Evolutionary conservation across 2,329 filamentous ascomycete species (phyloP).

Genomic region (Calcarisporium arbuscula): DNA sequence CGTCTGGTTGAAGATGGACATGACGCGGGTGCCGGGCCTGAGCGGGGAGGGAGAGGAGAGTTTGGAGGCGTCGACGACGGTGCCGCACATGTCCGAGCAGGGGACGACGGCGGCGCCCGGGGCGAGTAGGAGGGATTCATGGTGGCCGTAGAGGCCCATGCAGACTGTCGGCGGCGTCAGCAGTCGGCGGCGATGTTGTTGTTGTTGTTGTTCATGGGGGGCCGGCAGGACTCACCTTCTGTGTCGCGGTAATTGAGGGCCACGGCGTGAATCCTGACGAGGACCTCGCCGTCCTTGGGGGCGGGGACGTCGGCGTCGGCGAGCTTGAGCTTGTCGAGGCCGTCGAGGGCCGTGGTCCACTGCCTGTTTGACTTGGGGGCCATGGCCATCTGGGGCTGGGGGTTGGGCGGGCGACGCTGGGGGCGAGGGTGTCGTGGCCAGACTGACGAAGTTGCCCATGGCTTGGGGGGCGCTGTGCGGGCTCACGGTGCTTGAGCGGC

Average conservation of each 20-base stretch:
- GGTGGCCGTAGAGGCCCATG: conserved; percentile 62
- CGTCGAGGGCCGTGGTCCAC: conserved; percentile 51
- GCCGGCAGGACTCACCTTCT: conserved; percentile 31
- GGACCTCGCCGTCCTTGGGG: conserved; percentile 44
- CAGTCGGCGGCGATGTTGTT: conserved; percentile 41
- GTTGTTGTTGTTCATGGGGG: conserved; percentile 41
- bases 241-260: conserved; percentile 45
- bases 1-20: conserved; percentile 56
- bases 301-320: conserved; percentile 37
- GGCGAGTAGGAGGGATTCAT: conserved; percentile 20
- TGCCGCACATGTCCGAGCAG: conserved; percentile 65
- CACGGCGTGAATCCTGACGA: conserved; percentile 40
- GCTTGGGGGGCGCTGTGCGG: too few species aligned
- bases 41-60: conserved; percentile 9
- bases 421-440: too few species aligned
- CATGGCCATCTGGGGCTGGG: too few species aligned
- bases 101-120: conserved; percentile 36
- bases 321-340: conserved; percentile 45
- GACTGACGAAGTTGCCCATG: too few species aligned
- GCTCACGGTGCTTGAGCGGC: too few species aligned
- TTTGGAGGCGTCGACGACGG: conserved; percentile 41
- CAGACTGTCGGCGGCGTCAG: conserved; percentile 37
- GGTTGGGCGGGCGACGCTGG: too few species aligned
- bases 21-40: conserved; percentile 56
- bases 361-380: conserved; percentile 31